phyloP scores from a whole-genome alignment of 2,329 filamentous ascomycete genomes.

The Aspergillus costaricaensis region DNA sequence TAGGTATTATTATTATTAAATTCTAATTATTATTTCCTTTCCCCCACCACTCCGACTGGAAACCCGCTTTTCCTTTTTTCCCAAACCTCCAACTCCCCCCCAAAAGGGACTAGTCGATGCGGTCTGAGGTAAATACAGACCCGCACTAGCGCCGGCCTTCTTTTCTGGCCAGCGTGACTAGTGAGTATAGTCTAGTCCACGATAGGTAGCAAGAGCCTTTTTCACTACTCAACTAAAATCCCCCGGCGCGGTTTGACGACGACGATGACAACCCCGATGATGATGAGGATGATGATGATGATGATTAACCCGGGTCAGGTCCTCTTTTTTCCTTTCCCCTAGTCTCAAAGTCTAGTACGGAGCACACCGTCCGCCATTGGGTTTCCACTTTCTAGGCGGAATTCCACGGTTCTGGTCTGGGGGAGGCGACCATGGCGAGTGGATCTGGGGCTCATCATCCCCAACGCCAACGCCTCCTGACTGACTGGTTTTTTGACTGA shows the following conservation, averaged over 20 bases:
- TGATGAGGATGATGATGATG: background rate
- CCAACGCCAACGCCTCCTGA: constrained; percentile 26
- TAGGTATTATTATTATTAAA: background rate
- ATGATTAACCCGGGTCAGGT: background rate
- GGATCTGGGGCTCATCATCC: constrained; percentile 27
- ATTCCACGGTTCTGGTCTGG: constrained; percentile 28
- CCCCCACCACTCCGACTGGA: constrained; percentile 20
- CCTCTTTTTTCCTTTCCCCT: background rate
- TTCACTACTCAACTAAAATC: background rate
- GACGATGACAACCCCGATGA: background rate
- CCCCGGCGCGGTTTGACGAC: no score
- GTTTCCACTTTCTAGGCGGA: constrained; percentile 12
- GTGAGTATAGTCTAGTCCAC: background rate
- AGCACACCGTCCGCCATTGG: constrained; percentile 6
- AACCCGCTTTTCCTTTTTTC: constrained; percentile 12
- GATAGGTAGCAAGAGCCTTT: background rate
- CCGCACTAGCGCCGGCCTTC: constrained; percentile 11
- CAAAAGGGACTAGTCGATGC: background rate
- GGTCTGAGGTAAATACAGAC: constrained; percentile 15
- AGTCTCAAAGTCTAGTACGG: background rate
- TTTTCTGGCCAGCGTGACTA: constrained; percentile 4
- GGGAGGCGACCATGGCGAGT: constrained; percentile 29
- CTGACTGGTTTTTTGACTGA: constrained; percentile 6
- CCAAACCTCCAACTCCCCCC: constrained; percentile 5
- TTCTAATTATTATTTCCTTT: constrained; percentile 1